A percentile compares a stretch with the other conserved stretches of the same genome.
These are phyloP conservation scores for Geum urbanum DNA, from an alignment of 306 rosid species.

Conservation along the genomic window DNA sequence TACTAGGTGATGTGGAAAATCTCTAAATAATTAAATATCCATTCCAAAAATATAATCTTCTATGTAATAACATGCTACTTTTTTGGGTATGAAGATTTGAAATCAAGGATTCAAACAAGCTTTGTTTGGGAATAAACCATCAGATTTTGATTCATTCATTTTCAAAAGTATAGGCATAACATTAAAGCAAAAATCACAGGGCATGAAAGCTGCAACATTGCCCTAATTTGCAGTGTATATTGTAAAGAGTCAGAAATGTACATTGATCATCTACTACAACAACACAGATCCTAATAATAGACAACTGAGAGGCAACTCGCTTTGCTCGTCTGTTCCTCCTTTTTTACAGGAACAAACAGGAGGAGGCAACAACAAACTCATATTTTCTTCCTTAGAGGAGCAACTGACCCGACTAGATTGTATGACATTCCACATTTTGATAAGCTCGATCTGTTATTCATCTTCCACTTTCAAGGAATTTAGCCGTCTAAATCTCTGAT, in stretches of 20 bases:
- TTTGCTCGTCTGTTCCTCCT: slow-evolving; percentile 24
- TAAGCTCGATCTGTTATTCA: slow-evolving; percentile 32
- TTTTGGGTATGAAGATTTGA: neutral
- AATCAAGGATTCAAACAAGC: neutral
- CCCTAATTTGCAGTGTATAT: slow-evolving; percentile 35
- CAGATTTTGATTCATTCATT: neutral
- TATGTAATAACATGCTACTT: too few species aligned
- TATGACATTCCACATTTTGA: slow-evolving; percentile 33
- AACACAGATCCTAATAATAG: slow-evolving; percentile 28
- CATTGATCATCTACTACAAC: slow-evolving; percentile 55
- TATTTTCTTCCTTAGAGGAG: slow-evolving; percentile 26
- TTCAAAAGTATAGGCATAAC: neutral
- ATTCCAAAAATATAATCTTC: too few species aligned
- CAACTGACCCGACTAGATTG: slow-evolving; percentile 30
- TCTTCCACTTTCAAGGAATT: slow-evolving; percentile 57
- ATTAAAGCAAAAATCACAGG: slow-evolving; percentile 27
- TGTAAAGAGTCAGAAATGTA: slow-evolving; percentile 42
- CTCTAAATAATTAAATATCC: neutral
- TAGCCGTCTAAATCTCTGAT: slow-evolving; percentile 74
- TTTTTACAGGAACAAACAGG: slow-evolving; percentile 13
- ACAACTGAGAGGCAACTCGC: slow-evolving; percentile 31
- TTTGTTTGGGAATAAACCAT: neutral
- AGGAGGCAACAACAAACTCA: slow-evolving; percentile 20
- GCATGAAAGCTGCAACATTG: slow-evolving; percentile 23
- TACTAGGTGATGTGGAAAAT: neutral